phyloP scores from a whole-genome alignment of 2,329 filamentous ascomycete genomes.

The Fusarium sp. region DNA sequence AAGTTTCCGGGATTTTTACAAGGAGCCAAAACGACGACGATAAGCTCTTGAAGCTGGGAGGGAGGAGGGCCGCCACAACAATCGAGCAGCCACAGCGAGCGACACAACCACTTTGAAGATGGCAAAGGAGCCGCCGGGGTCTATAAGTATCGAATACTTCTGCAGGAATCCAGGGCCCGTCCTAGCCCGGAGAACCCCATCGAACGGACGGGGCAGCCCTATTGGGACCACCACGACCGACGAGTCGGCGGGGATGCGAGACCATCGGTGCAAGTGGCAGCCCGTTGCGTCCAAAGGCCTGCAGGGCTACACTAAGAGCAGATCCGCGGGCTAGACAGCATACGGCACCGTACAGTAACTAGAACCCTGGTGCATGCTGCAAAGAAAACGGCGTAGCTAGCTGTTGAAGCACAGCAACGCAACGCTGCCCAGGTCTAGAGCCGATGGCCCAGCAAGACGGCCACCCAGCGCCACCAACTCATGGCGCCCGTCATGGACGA shows the following conservation, averaged over 20 bases:
- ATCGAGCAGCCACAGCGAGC: conserved; percentile 35
- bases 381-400: conserved; percentile 25
- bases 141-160: conserved; percentile 43
- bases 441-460: conserved; percentile 19
- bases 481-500: conserved; percentile 19
- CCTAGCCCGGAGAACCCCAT: conserved; percentile 32
- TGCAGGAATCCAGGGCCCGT: conserved; percentile 27
- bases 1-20: conserved; percentile 30
- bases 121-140: conserved; percentile 34
- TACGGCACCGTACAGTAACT: neutral
- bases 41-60: conserved; percentile 27
- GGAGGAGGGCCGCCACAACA: conserved; percentile 30
- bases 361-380: conserved; percentile 31
- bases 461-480: conserved; percentile 34
- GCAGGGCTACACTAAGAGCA: conserved; percentile 38
- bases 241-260: conserved; percentile 24
- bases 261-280: conserved; percentile 32
- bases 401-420: conserved; percentile 10
- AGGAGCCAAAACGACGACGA: conserved; percentile 24
- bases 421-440: conserved; percentile 4
- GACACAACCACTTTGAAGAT: conserved; percentile 24
- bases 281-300: conserved; percentile 24
- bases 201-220: conserved; percentile 38
- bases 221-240: conserved; percentile 36
- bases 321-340: conserved; percentile 26